These are phyloP conservation scores for Rhodotorula sp. DNA, from an alignment of 1,284 basidiomycete species.

Conservation along the genomic window DNA sequence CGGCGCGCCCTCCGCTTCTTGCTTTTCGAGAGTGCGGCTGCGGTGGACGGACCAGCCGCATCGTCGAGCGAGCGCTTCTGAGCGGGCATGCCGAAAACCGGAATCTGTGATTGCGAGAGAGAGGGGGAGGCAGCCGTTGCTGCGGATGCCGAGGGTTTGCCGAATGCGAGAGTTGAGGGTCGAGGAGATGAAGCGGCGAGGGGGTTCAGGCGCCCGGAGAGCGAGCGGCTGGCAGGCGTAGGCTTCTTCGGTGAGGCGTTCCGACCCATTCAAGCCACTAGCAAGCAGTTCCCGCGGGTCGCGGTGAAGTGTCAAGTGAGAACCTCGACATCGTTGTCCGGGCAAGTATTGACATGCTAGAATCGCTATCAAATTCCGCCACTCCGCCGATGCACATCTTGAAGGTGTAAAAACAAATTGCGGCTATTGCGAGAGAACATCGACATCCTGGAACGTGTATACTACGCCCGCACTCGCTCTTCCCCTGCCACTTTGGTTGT, in stretches of 20 bases:
- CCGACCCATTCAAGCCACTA: constrained; percentile 13
- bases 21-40: background rate
- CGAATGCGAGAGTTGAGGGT: constrained; percentile 19
- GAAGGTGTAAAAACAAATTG: too few relatives aligned
- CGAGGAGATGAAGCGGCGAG: background rate
- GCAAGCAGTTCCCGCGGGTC: too few relatives aligned
- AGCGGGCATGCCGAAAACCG: constrained; percentile 1
- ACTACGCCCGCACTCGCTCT: too few relatives aligned
- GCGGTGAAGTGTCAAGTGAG: too few relatives aligned
- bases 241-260: constrained; percentile 13
- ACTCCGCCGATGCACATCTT: too few relatives aligned
- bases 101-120: background rate
- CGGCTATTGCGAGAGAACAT: too few relatives aligned
- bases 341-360: background rate
- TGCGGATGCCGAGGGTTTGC: background rate
- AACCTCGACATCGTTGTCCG: background rate
- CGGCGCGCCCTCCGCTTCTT: background rate
- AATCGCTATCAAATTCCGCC: background rate
- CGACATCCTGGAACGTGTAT: too few relatives aligned
- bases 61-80: constrained; percentile 26
- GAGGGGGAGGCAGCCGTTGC: background rate
- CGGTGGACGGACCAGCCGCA: background rate
- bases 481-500: background rate
- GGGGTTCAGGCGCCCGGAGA: constrained; percentile 10
- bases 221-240: background rate